Base-by-base conservation (phyloP, 176 grass and related monocot species). In the Ampelocalamus luodianensis region DNA sequence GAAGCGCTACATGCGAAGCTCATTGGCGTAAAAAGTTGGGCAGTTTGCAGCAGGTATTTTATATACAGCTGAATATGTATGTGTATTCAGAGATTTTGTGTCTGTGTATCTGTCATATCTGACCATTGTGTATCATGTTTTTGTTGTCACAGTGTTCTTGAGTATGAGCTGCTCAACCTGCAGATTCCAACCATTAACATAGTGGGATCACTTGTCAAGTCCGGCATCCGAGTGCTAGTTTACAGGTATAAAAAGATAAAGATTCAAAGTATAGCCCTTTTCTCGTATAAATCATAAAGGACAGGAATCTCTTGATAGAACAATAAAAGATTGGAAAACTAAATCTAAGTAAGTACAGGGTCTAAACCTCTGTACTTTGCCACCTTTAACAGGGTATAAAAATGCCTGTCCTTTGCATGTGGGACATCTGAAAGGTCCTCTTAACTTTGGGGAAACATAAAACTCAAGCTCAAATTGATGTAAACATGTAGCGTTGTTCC, bases 101-200 rank as follows among this genome's bases (percentile, higher is more conserved):
- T n/a, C 64, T 15, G 43, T 26, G 34, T 39, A 45, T 14, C 26
- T 79, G 73, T 18, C 32, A 63, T 51, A 46, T 15, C 29, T 65
- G 55, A 55, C 55, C 43, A 26, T 5, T 65, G 61, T 68, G 88
- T 59, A 64, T 53, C 44, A 10, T 87, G 7, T 79, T 81, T 65
- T 53, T 17, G 61, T 18, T 72, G 63, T 69, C 74, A 65, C 89
- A 99, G 93, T 84, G 86, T 99, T 84, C 93, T 99, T 5, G 87
- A 99, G 72, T 99, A 99, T 43, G 89, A 96, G 76, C 89, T 99
- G 15, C 93, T 99, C 54, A 96, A 99, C 65, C 40, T 99, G 88
- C 91, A 95, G 80, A 96, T 90, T 68, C 96, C 96, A 10, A 96
- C 93, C 27, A 96, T 96, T 61, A 78, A 77, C 64, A 51, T 96